These are phyloP conservation scores for Babesia gibsoni DNA, from an alignment of 169 alveolate genomes.

Conservation along the genomic window DNA sequence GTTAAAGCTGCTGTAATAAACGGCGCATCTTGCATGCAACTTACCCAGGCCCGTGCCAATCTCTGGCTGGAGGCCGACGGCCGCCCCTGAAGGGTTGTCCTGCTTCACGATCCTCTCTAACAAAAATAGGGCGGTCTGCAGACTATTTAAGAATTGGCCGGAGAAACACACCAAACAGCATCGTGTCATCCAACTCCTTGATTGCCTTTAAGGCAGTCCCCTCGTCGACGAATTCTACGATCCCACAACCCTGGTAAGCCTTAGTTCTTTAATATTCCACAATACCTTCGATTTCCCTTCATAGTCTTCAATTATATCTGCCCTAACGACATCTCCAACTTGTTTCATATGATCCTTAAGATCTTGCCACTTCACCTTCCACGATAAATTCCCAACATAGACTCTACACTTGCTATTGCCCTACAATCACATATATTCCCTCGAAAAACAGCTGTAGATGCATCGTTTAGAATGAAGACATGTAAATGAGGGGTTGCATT, in stretches of 20 bases:
- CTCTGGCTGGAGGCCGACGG: constrained; percentile 5
- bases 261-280: neutral
- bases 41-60: constrained; percentile 11
- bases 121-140: constrained; percentile 81
- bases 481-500: neutral
- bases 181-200: constrained; percentile 73
- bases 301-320: constrained; percentile 85
- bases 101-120: constrained; percentile 81
- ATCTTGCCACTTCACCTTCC: constrained; percentile 88
- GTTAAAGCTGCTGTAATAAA: no score
- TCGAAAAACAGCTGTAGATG: neutral
- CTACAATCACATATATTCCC: neutral
- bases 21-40: no score
- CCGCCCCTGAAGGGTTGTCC: constrained; percentile 28
- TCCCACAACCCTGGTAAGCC: constrained; percentile 83
- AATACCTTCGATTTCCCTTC: constrained; percentile 84
- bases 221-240: constrained; percentile 78
- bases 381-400: constrained; percentile 87
- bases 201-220: constrained; percentile 82
- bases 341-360: constrained; percentile 87
- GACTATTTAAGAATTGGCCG: neutral
- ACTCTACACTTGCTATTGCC: constrained; percentile 78
- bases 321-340: constrained; percentile 87
- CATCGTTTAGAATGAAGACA: neutral
- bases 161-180: constrained; percentile 32